These are phyloP conservation scores for Diplodia seriata DNA, from an alignment of 2,329 filamentous ascomycete genomes.

Conservation along the genomic window DNA sequence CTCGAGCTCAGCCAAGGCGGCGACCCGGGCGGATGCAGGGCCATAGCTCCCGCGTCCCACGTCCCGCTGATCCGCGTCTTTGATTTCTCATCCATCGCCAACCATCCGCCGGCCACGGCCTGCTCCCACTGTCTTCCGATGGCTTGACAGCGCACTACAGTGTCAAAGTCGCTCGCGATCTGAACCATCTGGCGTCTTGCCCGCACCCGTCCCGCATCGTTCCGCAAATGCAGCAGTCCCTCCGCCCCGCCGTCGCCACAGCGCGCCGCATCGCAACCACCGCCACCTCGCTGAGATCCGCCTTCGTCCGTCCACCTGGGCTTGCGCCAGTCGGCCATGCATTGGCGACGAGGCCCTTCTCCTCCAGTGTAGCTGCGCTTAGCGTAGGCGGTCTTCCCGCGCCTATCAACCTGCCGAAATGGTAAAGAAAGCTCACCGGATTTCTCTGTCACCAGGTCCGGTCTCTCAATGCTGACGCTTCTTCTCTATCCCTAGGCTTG, in stretches of 20 bases:
- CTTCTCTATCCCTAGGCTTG: conserved; percentile 67
- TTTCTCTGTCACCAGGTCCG: background rate
- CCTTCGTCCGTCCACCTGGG: background rate
- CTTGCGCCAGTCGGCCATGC: background rate
- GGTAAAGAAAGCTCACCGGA: conserved; percentile 38
- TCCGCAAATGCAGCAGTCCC: background rate
- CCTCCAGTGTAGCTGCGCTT: conserved; percentile 20
- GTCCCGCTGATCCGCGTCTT: background rate
- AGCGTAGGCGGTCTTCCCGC: conserved; percentile 21
- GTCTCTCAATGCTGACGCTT: background rate
- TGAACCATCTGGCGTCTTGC: background rate
- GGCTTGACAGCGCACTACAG: conserved; percentile 2
- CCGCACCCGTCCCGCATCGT: background rate
- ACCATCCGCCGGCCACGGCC: conserved; percentile 7
- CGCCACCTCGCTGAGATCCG: background rate
- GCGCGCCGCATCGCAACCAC: conserved; percentile 12
- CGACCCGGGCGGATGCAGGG: conserved; percentile 1
- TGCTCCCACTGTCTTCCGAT: conserved; percentile 9
- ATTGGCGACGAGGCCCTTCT: background rate
- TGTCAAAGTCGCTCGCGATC: background rate
- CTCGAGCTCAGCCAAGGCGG: conserved; percentile 12
- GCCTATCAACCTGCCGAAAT: conserved; percentile 52
- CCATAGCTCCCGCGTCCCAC: conserved; percentile 18
- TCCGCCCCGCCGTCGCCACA: conserved; percentile 10
- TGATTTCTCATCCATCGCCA: conserved; percentile 27